Percentiles rank a stretch among this genome's conserved stretches.
Conservation (phyloP, 73 alveolate species). For the Uronychia binucleata region DNA sequence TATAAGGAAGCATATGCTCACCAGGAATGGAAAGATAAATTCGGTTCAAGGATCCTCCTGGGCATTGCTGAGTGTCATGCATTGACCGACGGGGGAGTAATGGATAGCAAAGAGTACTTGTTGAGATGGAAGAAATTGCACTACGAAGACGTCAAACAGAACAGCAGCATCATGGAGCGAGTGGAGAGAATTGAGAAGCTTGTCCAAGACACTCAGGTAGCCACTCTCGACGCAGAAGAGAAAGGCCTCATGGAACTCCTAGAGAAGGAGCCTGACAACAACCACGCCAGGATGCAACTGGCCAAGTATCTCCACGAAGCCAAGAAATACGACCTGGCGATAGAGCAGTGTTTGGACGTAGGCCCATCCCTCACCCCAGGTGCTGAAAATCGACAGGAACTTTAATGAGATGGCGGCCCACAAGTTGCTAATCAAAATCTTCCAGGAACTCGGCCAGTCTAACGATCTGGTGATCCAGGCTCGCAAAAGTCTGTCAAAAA, state of each 20-base stretch:
- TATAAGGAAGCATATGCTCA: neutral
- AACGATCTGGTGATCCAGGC: conserved; percentile 56
- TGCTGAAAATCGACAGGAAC: conserved; percentile 60
- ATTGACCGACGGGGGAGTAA: neutral
- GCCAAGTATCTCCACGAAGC: conserved; percentile 23
- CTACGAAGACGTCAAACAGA: conserved; percentile 14
- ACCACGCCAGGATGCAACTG: conserved; percentile 33
- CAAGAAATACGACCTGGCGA: conserved; percentile 42
- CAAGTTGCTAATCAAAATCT: conserved; percentile 42
- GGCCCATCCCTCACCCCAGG: neutral
- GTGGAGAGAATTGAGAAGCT: neutral
- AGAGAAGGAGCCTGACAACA: conserved; percentile 46
- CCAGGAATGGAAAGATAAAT: neutral
- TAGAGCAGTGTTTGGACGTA: conserved; percentile 28
- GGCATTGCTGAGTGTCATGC: conserved; percentile 24
- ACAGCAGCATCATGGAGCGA: neutral
- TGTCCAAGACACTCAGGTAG: neutral
- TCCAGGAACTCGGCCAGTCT: conserved; percentile 42
- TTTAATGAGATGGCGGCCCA: conserved; percentile 59
- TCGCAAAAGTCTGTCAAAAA: conserved; percentile 59
- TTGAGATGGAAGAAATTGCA: conserved; percentile 5
- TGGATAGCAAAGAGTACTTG: conserved; percentile 2
- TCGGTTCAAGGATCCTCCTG: neutral
- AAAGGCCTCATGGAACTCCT: conserved; percentile 17
- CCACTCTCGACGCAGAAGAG: conserved; percentile 39